These are phyloP conservation scores for Agrocybe praecox DNA, from an alignment of 768 basidiomycete genomes.

Conservation along the genomic window DNA sequence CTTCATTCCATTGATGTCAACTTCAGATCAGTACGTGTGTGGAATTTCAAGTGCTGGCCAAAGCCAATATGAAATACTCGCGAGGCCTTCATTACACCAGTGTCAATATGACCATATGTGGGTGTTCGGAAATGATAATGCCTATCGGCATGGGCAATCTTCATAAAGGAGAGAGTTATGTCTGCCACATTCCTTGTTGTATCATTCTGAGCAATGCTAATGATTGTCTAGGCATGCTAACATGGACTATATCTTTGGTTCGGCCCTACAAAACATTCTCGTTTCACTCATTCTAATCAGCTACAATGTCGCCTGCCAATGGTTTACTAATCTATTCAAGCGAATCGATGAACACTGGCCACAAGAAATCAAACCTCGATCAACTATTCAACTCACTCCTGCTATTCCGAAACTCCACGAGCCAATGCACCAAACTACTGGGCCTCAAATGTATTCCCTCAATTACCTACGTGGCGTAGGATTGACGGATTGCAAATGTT, in stretches of 20 bases:
- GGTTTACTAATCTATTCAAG: neutral
- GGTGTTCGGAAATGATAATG: neutral
- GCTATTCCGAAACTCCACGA: slow-evolving; percentile 2
- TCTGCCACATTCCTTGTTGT: too few species aligned
- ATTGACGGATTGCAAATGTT: neutral
- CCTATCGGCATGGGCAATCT: neutral
- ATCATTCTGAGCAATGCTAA: neutral
- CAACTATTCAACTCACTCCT: neutral
- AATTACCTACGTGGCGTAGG: neutral
- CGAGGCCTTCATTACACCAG: neutral
- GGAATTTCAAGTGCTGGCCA: neutral
- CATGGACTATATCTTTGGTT: neutral
- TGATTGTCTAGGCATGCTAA: neutral
- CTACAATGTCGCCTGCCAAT: neutral
- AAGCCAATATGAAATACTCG: neutral
- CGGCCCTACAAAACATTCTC: neutral
- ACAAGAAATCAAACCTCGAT: neutral
- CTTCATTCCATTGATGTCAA: neutral
- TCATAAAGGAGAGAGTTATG: neutral
- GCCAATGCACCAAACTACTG: neutral
- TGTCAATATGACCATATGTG: neutral
- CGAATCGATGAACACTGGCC: slow-evolving; percentile 1
- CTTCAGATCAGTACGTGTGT: neutral
- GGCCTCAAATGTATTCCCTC: neutral
- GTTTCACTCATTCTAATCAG: neutral